phyloP scores from a whole-genome alignment of 352 stramenopile genomes.

The Pythium folliculosum region DNA sequence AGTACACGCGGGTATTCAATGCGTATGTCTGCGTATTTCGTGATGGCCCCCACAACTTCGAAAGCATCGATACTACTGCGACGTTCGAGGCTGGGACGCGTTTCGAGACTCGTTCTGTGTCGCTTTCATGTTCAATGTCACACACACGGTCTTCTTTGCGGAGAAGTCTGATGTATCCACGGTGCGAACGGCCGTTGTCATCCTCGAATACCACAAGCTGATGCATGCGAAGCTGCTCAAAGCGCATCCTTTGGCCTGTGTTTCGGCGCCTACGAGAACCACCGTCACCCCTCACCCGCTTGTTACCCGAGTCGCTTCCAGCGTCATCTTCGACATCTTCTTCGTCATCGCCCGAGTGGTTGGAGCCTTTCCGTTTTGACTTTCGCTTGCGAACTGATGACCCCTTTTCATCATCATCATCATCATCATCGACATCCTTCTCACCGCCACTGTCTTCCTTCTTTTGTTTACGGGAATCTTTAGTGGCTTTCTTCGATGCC shows the following conservation, averaged over 20 bases:
- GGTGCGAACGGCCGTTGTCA: constrained; percentile 42
- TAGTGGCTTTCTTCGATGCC: constrained; percentile 23
- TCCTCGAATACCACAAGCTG: constrained; percentile 61
- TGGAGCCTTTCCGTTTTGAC: constrained; percentile 17
- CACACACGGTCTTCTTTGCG: constrained; percentile 46
- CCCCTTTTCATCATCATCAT: constrained; percentile 25
- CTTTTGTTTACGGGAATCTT: constrained; percentile 9
- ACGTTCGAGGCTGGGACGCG: constrained; percentile 42
- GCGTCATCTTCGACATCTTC: constrained; percentile 14
- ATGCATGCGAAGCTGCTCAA: constrained; percentile 41
- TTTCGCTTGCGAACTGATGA: constrained; percentile 32
- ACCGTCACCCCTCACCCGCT: constrained; percentile 22
- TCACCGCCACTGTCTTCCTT: constrained; percentile 22
- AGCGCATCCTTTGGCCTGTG: constrained; percentile 5
- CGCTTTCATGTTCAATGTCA: constrained; percentile 66
- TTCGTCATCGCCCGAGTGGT: constrained; percentile 19
- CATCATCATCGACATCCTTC: constrained; percentile 21
- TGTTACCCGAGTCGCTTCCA: not conserved
- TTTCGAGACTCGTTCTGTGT: constrained; percentile 48
- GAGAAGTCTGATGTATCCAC: constrained; percentile 47
- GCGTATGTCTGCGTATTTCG: constrained; percentile 31
- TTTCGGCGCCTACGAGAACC: constrained; percentile 18
- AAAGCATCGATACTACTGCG: constrained; percentile 33
- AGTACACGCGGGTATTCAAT: constrained; percentile 57
- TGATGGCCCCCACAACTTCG: constrained; percentile 31